Evolutionary conservation across 2,329 filamentous ascomycete genomes (phyloP).

Genomic region (Nemania serpens): DNA sequence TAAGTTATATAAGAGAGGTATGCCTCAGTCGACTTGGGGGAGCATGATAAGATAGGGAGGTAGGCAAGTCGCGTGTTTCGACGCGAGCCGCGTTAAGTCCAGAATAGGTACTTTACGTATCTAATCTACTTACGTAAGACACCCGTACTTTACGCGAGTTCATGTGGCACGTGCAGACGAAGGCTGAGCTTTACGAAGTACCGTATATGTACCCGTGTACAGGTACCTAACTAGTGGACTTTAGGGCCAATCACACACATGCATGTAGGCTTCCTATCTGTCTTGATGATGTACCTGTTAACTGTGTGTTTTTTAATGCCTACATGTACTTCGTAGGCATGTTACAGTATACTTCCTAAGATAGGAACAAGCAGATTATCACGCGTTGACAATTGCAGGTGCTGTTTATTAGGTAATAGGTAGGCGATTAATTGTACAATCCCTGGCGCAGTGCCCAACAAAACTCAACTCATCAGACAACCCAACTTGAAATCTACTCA

Average conservation of each 20-base stretch:
- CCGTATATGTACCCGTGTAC: too few relatives aligned
- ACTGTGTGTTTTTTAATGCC: too few relatives aligned
- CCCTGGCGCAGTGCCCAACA: neutral
- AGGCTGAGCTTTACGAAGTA: too few relatives aligned
- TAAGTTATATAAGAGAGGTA: neutral
- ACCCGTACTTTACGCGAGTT: conserved; percentile 30
- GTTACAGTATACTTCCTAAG: too few relatives aligned
- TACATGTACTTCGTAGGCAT: too few relatives aligned
- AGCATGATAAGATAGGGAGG: neutral
- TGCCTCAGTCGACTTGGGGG: neutral
- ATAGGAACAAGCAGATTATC: too few relatives aligned
- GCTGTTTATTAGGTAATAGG: neutral
- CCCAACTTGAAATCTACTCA: neutral
- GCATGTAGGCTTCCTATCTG: too few relatives aligned
- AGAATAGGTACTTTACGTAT: too few relatives aligned
- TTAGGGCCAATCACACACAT: conserved; percentile 16
- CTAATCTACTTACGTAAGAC: neutral
- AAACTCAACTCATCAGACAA: neutral
- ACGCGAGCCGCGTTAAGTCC: conserved; percentile 17
- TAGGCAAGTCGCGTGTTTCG: conserved; percentile 7
- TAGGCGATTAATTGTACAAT: neutral
- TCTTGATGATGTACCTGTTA: too few relatives aligned
- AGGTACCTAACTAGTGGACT: too few relatives aligned
- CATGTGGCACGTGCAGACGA: conserved; percentile 18
- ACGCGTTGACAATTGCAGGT: too few relatives aligned